Conservation (phyloP, 177 flowering plant species). For the Telopea speciosissima region DNA sequence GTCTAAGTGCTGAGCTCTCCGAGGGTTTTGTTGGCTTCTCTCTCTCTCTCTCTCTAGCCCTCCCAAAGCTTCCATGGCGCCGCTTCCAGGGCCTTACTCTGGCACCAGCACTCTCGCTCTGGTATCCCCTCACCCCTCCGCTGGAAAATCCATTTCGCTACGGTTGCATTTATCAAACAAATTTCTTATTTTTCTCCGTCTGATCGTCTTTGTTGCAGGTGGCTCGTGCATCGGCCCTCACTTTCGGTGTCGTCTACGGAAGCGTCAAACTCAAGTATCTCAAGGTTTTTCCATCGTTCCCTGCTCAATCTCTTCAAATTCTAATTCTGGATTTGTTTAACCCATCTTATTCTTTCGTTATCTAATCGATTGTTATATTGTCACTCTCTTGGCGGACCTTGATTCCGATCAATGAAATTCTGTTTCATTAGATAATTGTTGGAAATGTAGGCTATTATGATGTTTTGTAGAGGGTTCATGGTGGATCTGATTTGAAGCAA, state of each 20-base stretch:
- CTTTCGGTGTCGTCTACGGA: conserved; percentile 32
- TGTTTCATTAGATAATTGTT: neutral
- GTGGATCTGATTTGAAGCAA: neutral
- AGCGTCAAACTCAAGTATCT: conserved; percentile 31
- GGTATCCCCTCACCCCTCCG: conserved; percentile 11
- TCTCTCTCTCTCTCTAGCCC: neutral
- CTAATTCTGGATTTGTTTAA: neutral
- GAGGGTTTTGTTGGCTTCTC: neutral
- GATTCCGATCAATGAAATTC: neutral
- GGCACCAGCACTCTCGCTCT: conserved; percentile 34
- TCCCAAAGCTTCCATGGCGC: conserved; percentile 21
- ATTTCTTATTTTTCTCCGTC: too few species aligned
- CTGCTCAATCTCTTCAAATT: neutral
- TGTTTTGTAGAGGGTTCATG: neutral
- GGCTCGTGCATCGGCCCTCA: conserved; percentile 32
- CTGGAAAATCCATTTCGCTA: too few species aligned
- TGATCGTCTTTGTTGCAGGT: conserved; percentile 17
- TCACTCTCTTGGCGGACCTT: neutral
- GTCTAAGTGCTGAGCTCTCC: neutral
- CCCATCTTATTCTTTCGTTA: neutral
- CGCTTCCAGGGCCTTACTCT: conserved; percentile 31
- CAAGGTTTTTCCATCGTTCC: conserved; percentile 19
- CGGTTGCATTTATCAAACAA: neutral
- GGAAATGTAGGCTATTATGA: neutral
- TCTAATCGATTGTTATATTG: neutral